Base-by-base conservation (phyloP, 148 eudicot genomes). In the Rhododendron ferrugineum region DNA sequence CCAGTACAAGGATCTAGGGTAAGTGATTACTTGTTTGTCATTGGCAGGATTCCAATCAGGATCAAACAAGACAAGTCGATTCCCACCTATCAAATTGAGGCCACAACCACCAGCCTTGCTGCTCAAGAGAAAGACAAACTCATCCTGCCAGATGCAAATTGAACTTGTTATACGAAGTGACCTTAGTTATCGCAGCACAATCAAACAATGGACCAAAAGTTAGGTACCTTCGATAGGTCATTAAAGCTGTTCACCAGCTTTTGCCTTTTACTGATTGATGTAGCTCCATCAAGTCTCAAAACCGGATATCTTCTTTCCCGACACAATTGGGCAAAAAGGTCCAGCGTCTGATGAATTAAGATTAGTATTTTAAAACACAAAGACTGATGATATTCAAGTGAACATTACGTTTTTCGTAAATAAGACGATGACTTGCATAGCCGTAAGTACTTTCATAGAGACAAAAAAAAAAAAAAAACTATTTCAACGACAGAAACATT, bases 71-170 rank as follows among this genome's bases (percentile, higher is more conserved):
- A 97, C 98, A 85, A 97, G 91, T 72, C 99, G 92, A 88, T 97
- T 97, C 85, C 98, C 99, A 79, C 99, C 99, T 44, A 97, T 97
- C 92, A 97, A 91, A 90, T 97, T 97, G 86, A 97, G 93, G 84
- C 99, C 99, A 92, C 99, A 97, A 70, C 99, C 99, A 88, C 99
- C 99, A 91, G 99, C 99, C 91, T 97, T 97, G 91, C 99, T 97
- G 90, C 99, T 97, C 89, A 97, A 88, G 82, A 97, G 98, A 94
- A 97, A 97, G 83, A 93, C 98, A 92, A 97, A 97, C 91, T 97
- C 99, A 89, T 97, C 99, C 99, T 97, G 93, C 90, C 86, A 87
- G 81, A 84, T 47, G 86, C 79, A 40, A 62, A 30, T 80, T 44
- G 77, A 58, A 79, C 23, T 84, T 68, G 66, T 52, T 81, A 83